phyloP scores from a whole-genome alignment of 176 grass and related monocot species.

The Lolium perenne region DNA sequence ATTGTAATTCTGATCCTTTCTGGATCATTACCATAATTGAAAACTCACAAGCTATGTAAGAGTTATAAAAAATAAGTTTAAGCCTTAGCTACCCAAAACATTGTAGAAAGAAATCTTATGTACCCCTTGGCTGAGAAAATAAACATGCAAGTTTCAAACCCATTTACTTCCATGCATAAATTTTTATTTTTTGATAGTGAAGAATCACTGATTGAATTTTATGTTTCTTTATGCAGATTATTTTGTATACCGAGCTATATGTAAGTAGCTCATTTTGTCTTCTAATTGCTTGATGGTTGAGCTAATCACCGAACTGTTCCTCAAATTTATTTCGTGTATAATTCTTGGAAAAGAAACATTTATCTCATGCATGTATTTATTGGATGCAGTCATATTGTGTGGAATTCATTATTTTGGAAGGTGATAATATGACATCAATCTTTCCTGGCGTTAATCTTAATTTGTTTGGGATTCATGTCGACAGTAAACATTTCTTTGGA shows the following conservation, averaged over 20 bases:
- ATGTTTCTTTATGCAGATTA: conserved; percentile 71
- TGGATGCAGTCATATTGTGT: conserved; percentile 85
- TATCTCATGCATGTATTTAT: conserved; percentile 36
- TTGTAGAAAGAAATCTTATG: not conserved
- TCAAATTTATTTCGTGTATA: not conserved
- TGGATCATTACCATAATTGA: not conserved
- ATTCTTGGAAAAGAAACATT: not conserved
- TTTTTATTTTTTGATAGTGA: conserved; percentile 20
- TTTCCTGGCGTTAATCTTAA: conserved; percentile 64
- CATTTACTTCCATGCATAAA: not conserved
- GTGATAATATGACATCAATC: conserved; percentile 85
- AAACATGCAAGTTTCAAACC: not conserved
- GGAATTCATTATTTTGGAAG: conserved; percentile 96
- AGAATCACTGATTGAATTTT: conserved; percentile 35
- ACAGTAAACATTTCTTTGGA: conserved; percentile 79
- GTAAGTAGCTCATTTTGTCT: conserved; percentile 49
- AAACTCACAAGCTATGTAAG: not conserved
- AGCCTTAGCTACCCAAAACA: not conserved
- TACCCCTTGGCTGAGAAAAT: not conserved
- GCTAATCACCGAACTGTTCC: not conserved
- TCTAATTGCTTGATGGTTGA: conserved; percentile 14
- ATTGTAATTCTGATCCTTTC: not conserved
- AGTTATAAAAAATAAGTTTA: not conserved
- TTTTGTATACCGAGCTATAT: conserved; percentile 88
- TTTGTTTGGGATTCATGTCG: conserved; percentile 71